Base-by-base conservation (phyloP, 306 rosid species). In the Cucurbita moschata region DNA sequence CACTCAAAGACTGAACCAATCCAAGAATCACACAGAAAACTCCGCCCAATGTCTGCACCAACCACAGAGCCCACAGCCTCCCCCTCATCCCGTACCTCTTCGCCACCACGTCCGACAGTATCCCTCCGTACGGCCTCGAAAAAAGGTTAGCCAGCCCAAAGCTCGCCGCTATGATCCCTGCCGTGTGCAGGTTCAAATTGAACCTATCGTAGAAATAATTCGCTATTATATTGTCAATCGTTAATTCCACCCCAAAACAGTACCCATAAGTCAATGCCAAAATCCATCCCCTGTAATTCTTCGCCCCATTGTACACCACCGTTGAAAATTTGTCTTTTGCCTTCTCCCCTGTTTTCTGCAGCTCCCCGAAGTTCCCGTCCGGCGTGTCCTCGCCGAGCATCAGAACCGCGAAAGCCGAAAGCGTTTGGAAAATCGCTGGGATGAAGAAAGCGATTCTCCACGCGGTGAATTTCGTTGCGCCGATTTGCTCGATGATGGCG, bases 81-180 rank as follows among this genome's bases (percentile, higher is more conserved):
- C 98, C 98, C 59, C 94, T 87, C 97, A 93, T 93, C 52, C 97
- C 96, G 68, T 75, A 93, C 78, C 83, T 86, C 84, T 58, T 87
- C 0, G 81, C 83, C 79, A 90, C 60, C 11, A 71, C 69, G 80
- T 90, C 97, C 1, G 97, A 90, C 9, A 93, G 0, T 4, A 78
- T 39, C 30, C 96, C 98, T 1, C 98, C 98, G 9, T 80, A 90
- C 4, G 97, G 97, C n/a, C 98, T 74, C 0, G 97, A 82, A 58
- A 86, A 76, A 14, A 81, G 0, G 54, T 93, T 93, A 0, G 98
- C 97, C 76, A 93, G 68, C 13, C 98, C 98, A 13, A 82, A 90
- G 43, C 88, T 82, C 2, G 97, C 98, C 18, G 92, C 98, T 16
- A 90, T 82, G 3, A 88, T 71, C 56, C 98, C 94, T 1, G 96